Evolutionary conservation across 108 stramenopile genomes (phyloP).

Genomic region (Cyclotella atomus): DNA sequence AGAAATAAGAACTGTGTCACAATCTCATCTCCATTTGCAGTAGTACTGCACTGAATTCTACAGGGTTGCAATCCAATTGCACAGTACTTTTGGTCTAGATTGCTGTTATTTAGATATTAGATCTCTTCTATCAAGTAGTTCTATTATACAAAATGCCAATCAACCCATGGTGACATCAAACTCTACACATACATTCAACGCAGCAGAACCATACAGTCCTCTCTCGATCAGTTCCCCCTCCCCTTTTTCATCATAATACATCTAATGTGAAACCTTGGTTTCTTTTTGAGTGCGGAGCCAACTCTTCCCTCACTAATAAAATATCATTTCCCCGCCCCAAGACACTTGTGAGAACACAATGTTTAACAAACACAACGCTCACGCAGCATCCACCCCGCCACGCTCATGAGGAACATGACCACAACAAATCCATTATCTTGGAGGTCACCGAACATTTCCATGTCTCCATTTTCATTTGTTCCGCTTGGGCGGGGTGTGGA

Average conservation of each 20-base stretch:
- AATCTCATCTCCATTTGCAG: too few species aligned
- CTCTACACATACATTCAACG: neutral
- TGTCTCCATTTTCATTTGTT: slow-evolving; percentile 58
- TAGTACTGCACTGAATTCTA: too few species aligned
- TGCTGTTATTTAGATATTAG: too few species aligned
- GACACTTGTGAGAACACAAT: neutral
- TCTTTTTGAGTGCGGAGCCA: too few species aligned
- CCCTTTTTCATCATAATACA: neutral
- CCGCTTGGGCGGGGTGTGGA: slow-evolving; percentile 36
- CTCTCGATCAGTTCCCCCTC: neutral
- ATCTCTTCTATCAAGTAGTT: neutral
- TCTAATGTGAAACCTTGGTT: too few species aligned
- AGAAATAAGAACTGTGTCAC: too few species aligned
- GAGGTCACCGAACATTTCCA: slow-evolving; percentile 82
- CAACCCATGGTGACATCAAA: neutral
- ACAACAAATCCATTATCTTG: slow-evolving; percentile 77
- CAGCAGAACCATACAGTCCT: neutral
- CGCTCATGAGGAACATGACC: slow-evolving; percentile 81
- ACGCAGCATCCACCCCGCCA: slow-evolving; percentile 79
- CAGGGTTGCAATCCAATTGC: too few species aligned
- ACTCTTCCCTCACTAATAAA: neutral
- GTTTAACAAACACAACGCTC: slow-evolving; percentile 83
- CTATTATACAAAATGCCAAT: neutral
- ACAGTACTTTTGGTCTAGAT: too few species aligned
- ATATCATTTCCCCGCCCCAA: neutral